phyloP scores from a whole-genome alignment of 1,284 basidiomycete genomes.

The Leccinum angustisporum region DNA sequence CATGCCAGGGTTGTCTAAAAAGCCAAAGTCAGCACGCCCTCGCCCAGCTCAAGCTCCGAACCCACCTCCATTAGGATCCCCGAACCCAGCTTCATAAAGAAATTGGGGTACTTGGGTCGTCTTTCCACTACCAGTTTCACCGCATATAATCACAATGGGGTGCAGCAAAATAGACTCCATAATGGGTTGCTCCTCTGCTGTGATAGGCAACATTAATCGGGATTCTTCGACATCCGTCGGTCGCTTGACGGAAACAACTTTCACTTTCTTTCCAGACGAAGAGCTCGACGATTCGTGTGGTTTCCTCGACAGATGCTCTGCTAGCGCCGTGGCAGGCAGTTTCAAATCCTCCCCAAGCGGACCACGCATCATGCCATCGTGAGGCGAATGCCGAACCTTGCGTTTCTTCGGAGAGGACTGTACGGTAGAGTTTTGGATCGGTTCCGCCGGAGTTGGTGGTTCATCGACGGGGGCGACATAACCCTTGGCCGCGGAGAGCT shows the following conservation, averaged over 20 bases:
- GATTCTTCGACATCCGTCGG: slow-evolving; percentile 76
- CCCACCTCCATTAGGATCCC: slow-evolving; percentile 75
- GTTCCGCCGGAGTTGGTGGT: slow-evolving; percentile 4
- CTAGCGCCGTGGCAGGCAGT: slow-evolving; percentile 62
- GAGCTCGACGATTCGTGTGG: slow-evolving; percentile 28
- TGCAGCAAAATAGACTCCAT: slow-evolving; percentile 91
- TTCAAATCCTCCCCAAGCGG: slow-evolving; percentile 67
- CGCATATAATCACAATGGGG: slow-evolving; percentile 89
- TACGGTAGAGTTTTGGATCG: slow-evolving; percentile 21
- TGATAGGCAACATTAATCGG: slow-evolving; percentile 83
- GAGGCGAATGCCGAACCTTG: slow-evolving; percentile 36
- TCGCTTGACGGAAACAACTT: slow-evolving; percentile 66
- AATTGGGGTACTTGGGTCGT: slow-evolving; percentile 99
- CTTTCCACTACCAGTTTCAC: slow-evolving; percentile 98
- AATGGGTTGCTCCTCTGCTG: slow-evolving; percentile 92
- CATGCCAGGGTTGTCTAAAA: slow-evolving; percentile 92
- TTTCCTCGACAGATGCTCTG: slow-evolving; percentile 44
- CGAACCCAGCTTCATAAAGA: slow-evolving; percentile 96
- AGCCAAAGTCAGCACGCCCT: slow-evolving; percentile 5
- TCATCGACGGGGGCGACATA: slow-evolving; percentile 34
- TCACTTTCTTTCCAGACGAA: slow-evolving; percentile 23
- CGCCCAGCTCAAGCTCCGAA: slow-evolving; percentile 3
- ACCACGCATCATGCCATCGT: slow-evolving; percentile 51
- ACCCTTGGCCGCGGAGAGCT: slow-evolving; percentile 61
- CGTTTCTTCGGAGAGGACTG: slow-evolving; percentile 43